These are phyloP conservation scores for Sphagnum fallax DNA, from an alignment of 228 moss, liverwort and hornwort species.

Conservation along the genomic window DNA sequence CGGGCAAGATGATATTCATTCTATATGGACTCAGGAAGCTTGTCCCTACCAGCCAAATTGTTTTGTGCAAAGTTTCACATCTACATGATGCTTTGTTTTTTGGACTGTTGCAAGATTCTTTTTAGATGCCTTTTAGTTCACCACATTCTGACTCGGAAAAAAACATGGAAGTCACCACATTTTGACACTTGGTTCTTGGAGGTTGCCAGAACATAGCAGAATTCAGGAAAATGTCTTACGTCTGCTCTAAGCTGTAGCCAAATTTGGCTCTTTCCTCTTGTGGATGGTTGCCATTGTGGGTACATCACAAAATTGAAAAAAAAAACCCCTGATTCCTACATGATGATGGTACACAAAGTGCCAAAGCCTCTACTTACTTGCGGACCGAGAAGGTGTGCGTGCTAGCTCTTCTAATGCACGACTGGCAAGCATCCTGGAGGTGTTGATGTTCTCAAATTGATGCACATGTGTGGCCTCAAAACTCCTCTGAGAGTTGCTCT, in stretches of 20 bases:
- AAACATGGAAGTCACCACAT: no score
- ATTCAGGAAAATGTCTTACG: background rate
- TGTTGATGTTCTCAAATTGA: constrained; percentile 9
- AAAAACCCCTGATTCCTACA: background rate
- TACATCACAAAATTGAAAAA: background rate
- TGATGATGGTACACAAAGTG: background rate
- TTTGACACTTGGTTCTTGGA: no score
- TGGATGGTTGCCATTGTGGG: background rate
- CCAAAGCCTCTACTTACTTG: constrained; percentile 9
- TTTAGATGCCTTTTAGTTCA: no score
- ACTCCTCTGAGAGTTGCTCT: background rate
- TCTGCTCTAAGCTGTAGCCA: background rate
- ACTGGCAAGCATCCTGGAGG: constrained; percentile 20
- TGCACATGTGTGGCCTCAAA: background rate
- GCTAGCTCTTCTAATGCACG: constrained; percentile 53
- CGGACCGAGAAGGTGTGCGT: constrained; percentile 21
- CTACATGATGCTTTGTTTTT: no score
- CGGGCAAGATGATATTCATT: no score
- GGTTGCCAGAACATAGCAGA: background rate
- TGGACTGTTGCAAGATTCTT: no score
- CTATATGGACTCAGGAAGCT: no score
- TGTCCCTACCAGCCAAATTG: no score
- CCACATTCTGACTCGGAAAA: no score
- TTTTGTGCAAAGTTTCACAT: no score
- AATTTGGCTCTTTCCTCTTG: background rate